Percentiles rank a stretch among this genome's conserved stretches.
Conservation (phyloP, 176 grass and related monocot species). For the Phyllostachys edulis region DNA sequence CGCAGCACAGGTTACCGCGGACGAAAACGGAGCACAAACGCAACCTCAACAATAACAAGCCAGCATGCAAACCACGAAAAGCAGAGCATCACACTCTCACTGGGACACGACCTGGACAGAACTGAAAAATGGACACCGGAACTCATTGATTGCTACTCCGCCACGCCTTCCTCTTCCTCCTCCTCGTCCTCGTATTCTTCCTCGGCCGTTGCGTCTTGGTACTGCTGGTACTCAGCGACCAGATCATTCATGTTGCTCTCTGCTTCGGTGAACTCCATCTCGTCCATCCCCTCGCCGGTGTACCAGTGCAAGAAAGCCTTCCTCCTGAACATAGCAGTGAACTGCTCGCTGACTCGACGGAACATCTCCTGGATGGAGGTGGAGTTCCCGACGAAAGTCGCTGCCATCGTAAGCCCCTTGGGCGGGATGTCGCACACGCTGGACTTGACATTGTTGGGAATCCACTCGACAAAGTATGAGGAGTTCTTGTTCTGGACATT, state of each 20-base stretch:
- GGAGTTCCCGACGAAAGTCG: conserved; percentile 77
- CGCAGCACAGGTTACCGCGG: too few relatives aligned
- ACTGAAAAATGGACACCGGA: not conserved
- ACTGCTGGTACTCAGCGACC: conserved; percentile 86
- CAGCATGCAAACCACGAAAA: conserved; percentile 37
- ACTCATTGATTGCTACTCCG: conserved; percentile 7
- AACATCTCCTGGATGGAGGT: conserved; percentile 97
- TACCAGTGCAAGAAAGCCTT: conserved; percentile 97
- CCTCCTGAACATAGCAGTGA: conserved; percentile 87
- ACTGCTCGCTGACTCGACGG: conserved; percentile 75
- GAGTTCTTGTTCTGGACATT: conserved; percentile 96
- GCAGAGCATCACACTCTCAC: conserved; percentile 20
- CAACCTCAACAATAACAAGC: conserved; percentile 2
- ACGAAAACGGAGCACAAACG: conserved; percentile 27
- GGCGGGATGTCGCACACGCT: conserved; percentile 80
- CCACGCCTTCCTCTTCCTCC: conserved; percentile 46
- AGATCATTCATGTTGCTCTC: conserved; percentile 98
- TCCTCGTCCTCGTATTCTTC: conserved; percentile 84
- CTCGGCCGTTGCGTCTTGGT: conserved; percentile 85
- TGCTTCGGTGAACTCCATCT: conserved; percentile 93
- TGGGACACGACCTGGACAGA: conserved; percentile 1
- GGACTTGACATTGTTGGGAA: conserved; percentile 87
- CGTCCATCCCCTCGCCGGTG: conserved; percentile 88
- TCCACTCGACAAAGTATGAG: conserved; percentile 87
- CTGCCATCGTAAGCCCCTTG: conserved; percentile 67